Evolutionary conservation across 2,329 filamentous ascomycete genomes (phyloP), one percentile per base, ranked within the genome.

Genomic region (Lojkania enalia): DNA sequence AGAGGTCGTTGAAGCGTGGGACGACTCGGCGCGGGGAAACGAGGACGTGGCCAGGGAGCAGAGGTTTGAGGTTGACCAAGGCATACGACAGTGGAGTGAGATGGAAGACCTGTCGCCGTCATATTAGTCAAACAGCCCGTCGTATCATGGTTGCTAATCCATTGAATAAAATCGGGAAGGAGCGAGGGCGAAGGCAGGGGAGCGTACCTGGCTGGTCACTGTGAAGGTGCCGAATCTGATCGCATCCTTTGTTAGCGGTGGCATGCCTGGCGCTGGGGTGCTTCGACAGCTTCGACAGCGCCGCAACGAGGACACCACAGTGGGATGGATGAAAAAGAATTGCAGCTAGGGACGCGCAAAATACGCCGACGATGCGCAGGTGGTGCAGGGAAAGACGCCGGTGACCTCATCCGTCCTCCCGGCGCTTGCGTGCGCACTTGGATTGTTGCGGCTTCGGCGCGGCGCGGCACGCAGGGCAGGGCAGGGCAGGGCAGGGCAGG

Each of bases 51-150:
- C 94, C 94, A 0, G 91, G 90, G 1, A 96, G 80, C 27, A 99
- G 82, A 18, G 94, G 94, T 73, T 96, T 96, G 67, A 97, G 83
- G 74, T 99, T 99, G 46, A 97, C 91, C 51, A 97, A 79, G 42
- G 89, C 90, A 74, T 90, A 96, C 57, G 86, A 88, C 60, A 87
- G 79, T 0, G 81, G 78, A 1, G 91, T 95, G 54, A 78, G 77
- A 71, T 95, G 82, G 76, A 97, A 97, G 74, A 96, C 89, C 87
- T 96, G 57, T 20, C 35, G 21, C 20, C 15, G 5, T n/a, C n/a
- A n/a, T n/a, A n/a, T n/a, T n/a, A 32, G 18, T 36, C 13, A 13
- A 14, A 40, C 23, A 35, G 31, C 15, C 27, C 23, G 38, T 19
- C 21, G 20, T 16, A 20, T 38, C n/a, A 19, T 15, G 40, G 47